Base-by-base conservation (phyloP, 768 basidiomycete genomes). In the Tylopilus cervinicoccineus region DNA sequence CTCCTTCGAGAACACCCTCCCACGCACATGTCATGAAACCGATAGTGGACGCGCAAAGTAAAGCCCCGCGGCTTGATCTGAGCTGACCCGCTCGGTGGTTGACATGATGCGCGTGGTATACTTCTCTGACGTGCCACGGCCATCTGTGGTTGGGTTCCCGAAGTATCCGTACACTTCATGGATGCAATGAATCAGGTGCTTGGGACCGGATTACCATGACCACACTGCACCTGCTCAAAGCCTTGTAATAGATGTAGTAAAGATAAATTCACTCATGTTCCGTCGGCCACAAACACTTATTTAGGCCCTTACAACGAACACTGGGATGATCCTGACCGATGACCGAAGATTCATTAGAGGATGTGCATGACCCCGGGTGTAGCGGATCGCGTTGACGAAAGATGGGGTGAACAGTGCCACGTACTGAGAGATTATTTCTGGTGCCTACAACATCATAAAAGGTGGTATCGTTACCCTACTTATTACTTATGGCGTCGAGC, bases 1-100 rank as follows among this genome's bases (percentile, higher is more conserved):
- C 81, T 29, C 81, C 82, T 20, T 66, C 69, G 20, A 60, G 54
- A 58, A 63, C 51, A 51, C 66, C 60, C 19, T 60, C 53, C 38
- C 58, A 55, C 33, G n/a, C 40, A 20, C 55, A 43, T 48, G 43
- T 23, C 38, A 17, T 31, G 50, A 65, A 57, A 31, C 31, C 28
- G 19, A 27, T 28, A 12, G 13, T 29, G 34, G 63, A 65, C n/a
- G 29, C 32, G n/a, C 56, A 53, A 39, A 53, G 37, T 34, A 64
- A 54, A 45, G 37, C 32, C 16, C 26, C 50, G 6, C 57, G 57
- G 13, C 55, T 64, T 49, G 68, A 69, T 48, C 44, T 67, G 27
- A 66, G 66, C 43, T 67, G 49, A 67, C n/a, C 3, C 23, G 23
- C 26, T 36, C 23, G 4, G 23, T 2, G 23, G 36, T 32, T 14